Conservation (phyloP, 306 rosid genomes). For the Vigna reflexopilosa region DNA sequence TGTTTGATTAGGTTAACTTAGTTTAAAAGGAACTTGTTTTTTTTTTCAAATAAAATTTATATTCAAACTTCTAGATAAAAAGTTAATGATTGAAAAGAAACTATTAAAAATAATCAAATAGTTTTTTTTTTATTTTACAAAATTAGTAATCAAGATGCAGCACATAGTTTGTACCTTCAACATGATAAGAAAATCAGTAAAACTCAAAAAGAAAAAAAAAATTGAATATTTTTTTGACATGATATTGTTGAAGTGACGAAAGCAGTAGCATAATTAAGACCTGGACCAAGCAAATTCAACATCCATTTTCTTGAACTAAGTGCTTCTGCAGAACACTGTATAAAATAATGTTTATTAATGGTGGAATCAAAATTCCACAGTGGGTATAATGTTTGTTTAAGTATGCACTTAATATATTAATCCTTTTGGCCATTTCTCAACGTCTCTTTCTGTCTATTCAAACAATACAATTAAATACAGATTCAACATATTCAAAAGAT, state of each 20-base stretch:
- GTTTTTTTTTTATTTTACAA: no score
- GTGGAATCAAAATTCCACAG: conserved; percentile 48
- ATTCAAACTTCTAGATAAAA: no score
- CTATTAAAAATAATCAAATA: no score
- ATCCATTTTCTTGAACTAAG: conserved; percentile 47
- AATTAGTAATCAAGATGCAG: no score
- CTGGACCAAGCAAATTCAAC: conserved; percentile 45
- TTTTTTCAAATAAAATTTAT: no score
- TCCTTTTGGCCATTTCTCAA: conserved; percentile 56
- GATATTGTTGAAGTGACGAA: conserved; percentile 51
- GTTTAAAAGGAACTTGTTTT: no score
- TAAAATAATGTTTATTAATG: conserved; percentile 34
- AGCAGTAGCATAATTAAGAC: conserved; percentile 48
- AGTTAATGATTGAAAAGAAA: no score
- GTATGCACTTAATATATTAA: conserved; percentile 40
- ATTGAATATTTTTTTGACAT: no score
- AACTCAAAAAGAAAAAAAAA: not conserved
- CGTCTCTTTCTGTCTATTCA: conserved; percentile 59
- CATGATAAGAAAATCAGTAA: no score
- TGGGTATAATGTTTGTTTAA: conserved; percentile 47
- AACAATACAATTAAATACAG: conserved; percentile 19
- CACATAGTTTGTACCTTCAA: no score
- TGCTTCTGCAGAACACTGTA: conserved; percentile 39
- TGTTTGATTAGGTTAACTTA: no score
- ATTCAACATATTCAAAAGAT: not conserved